Evolutionary conservation across 306 rosid species (phyloP).

Genomic region (Lagenaria siceraria): DNA sequence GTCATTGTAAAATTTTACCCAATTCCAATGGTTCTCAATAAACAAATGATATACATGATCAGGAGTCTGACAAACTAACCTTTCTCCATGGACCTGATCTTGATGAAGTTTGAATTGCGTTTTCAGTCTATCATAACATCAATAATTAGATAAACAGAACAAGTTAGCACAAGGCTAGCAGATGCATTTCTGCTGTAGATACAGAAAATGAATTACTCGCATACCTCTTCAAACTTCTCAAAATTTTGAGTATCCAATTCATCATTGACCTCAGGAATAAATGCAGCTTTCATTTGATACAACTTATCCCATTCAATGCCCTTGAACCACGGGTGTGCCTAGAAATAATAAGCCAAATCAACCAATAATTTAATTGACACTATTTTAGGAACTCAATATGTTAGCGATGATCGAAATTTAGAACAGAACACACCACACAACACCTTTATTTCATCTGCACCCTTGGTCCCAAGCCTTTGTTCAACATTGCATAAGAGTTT

Average conservation of each 20-base stretch:
- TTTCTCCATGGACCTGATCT: slow-evolving; percentile 99
- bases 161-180: slow-evolving; percentile 9
- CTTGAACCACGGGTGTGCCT: slow-evolving; percentile 97
- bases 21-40: neutral
- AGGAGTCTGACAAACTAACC: slow-evolving; percentile 34
- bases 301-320: slow-evolving; percentile 84
- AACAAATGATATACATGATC: neutral
- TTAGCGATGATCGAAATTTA: slow-evolving; percentile 10
- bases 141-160: slow-evolving; percentile 12
- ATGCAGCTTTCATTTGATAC: slow-evolving; percentile 93
- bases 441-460: slow-evolving; percentile 99
- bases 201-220: neutral
- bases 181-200: slow-evolving; percentile 3
- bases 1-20: neutral
- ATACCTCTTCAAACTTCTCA: slow-evolving; percentile 98
- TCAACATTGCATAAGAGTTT: slow-evolving; percentile 88
- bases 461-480: slow-evolving; percentile 94
- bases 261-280: slow-evolving; percentile 94
- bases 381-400: slow-evolving; percentile 10
- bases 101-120: slow-evolving; percentile 59
- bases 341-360: slow-evolving; percentile 20
- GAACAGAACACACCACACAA: slow-evolving; percentile 57
- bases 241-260: slow-evolving; percentile 98
- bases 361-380: slow-evolving; percentile 18
- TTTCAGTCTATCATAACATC: slow-evolving; percentile 45